These are phyloP conservation scores for Apostasia shenzhenica DNA, from an alignment of 106 monocot genomes.

Conservation along the genomic window DNA sequence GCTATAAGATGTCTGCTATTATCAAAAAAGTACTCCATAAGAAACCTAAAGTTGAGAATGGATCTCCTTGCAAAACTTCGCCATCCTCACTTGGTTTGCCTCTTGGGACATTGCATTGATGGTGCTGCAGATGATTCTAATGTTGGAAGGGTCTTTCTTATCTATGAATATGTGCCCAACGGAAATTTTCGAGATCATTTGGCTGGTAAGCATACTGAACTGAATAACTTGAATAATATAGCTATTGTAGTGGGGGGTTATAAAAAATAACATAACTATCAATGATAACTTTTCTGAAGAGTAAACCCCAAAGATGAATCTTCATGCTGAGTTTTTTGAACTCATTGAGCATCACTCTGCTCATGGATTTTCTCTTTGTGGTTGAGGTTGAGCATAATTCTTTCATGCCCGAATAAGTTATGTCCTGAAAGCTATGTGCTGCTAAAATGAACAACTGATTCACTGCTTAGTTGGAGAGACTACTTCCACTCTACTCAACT, in stretches of 20 bases:
- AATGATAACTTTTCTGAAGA: too few species aligned
- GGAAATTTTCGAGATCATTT: slow-evolving; percentile 66
- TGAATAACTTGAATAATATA: neutral
- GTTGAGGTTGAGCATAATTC: too few species aligned
- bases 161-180: slow-evolving; percentile 79
- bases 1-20: slow-evolving; percentile 88
- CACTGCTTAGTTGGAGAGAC: too few species aligned
- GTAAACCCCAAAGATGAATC: too few species aligned
- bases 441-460: too few species aligned
- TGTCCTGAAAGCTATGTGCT: too few species aligned
- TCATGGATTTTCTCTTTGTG: too few species aligned
- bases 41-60: slow-evolving; percentile 87
- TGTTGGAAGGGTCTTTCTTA: slow-evolving; percentile 71
- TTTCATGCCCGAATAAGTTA: too few species aligned
- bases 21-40: slow-evolving; percentile 63
- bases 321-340: too few species aligned
- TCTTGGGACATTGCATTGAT: slow-evolving; percentile 91
- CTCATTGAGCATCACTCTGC: too few species aligned
- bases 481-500: too few species aligned
- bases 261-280: too few species aligned
- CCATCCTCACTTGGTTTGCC: slow-evolving; percentile 89
- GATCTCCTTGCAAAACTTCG: slow-evolving; percentile 96
- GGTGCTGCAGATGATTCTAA: slow-evolving; percentile 44
- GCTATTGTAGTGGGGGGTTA: neutral
- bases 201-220: slow-evolving; percentile 36